Evolutionary conservation across 1,284 basidiomycete genomes (phyloP).

Genomic region (Papiliotrema laurentii): DNA sequence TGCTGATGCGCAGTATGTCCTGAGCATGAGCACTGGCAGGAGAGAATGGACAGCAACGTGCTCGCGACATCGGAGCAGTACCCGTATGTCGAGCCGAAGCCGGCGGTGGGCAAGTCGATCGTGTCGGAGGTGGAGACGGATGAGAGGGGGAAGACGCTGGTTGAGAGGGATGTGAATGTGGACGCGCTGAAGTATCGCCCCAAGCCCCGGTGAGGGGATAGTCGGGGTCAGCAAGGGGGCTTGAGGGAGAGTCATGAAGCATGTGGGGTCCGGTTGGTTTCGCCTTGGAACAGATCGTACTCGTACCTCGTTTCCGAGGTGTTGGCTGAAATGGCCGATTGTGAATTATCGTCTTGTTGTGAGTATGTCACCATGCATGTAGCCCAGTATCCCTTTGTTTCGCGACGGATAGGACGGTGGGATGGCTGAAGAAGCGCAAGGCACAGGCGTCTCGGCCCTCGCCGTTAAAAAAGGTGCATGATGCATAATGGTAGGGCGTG

Average conservation of each 20-base stretch:
- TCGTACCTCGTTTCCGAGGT: too few species aligned
- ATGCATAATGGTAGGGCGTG: too few species aligned
- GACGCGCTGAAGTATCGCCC: too few species aligned
- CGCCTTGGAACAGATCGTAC: too few species aligned
- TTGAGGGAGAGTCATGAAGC: too few species aligned
- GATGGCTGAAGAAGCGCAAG: not conserved
- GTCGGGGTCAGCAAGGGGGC: too few species aligned
- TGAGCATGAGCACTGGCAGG: conserved; percentile 43
- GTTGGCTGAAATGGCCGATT: too few species aligned
- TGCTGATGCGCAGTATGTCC: conserved; percentile 28
- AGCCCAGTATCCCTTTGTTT: not conserved
- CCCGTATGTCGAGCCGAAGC: not conserved
- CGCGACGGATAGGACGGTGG: not conserved
- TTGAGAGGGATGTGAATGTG: conserved; percentile 4
- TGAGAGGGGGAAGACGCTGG: not conserved
- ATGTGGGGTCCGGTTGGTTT: too few species aligned
- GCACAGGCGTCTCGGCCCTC: too few species aligned
- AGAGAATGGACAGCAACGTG: conserved; percentile 33
- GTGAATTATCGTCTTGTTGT: not conserved
- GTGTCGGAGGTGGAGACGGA: not conserved
- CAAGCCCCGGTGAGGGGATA: too few species aligned
- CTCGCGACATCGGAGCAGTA: conserved; percentile 9
- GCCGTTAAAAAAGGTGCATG: too few species aligned
- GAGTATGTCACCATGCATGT: not conserved
- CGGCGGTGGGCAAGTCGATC: not conserved